Base-by-base conservation (phyloP, 768 basidiomycete species). In the Pleurotus tuoliensis region DNA sequence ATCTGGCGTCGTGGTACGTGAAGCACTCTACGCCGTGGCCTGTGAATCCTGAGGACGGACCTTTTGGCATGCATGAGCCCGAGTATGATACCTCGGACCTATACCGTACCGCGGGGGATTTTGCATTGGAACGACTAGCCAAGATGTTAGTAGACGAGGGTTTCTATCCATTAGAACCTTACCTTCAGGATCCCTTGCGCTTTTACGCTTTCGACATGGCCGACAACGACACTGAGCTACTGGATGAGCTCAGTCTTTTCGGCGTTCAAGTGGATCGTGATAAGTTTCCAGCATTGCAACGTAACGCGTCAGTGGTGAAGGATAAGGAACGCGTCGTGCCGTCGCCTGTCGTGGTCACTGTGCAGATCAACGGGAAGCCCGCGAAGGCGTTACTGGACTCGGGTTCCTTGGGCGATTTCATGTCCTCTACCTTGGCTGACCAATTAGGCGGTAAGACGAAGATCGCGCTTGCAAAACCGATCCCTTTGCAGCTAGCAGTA, bases 331-430 rank as follows among this genome's bases (percentile, higher is more conserved):
- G 63, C 0, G 7, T 50, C 2, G 56, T 72, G 0, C 73, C 74
- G 0, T 69, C 71, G 49, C 74, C 73, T 1, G 45, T 77, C 0
- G 65, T 75, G 0, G 61, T 78, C 0, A 64, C 64, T 0, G 64
- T 71, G 0, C 39, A 61, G 0, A 57, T 78, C 1, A 72, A 78
- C 58, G 73, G 69, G 0, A 55, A 73, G 2, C 67, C 68, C 0
- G 69, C 59, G 0, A 56, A 66, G 2, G 74, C 76, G 0, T 56
- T 80, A 4, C 20, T 77, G 0, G 76, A 77, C 55, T 66, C 67
- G 0, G 76, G 76, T 0, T 77, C 72, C 0, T 55, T 73, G 0
- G 73, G 73, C 0, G 77, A 79, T 57, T 77, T 80, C 53, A 67
- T 80, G 24, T 73, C 74, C 0, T 61, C 69, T 0, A 69, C 62